Conservation (phyloP, 371 early-diverging fungal species). For the Mucor indicus region DNA sequence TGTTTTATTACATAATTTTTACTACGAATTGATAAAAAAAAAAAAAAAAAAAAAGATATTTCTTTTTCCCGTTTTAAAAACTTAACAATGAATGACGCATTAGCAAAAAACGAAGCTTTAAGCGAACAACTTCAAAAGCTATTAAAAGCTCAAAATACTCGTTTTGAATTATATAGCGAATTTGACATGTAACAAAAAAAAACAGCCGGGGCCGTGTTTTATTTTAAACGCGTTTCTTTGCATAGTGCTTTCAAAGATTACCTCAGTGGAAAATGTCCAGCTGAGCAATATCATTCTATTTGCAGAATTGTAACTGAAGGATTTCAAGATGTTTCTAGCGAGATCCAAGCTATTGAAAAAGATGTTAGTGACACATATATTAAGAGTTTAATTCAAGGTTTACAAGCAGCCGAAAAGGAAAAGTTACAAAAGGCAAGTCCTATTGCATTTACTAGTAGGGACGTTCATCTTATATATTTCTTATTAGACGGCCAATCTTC, state of each 20-base stretch:
- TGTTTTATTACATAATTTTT: no score
- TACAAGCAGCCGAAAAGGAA: conserved; percentile 37
- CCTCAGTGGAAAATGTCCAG: conserved; percentile 28
- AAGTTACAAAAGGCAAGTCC: conserved; percentile 32
- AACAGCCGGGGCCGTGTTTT: no score
- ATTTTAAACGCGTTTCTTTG: background rate
- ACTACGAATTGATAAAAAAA: no score
- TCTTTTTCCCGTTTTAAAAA: no score
- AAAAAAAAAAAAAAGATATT: conserved; percentile 1
- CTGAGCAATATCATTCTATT: conserved; percentile 43
- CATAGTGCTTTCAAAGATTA: conserved; percentile 47
- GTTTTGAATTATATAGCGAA: conserved; percentile 37
- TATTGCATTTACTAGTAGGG: background rate
- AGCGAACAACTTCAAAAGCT: conserved; percentile 24
- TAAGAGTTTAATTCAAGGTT: conserved; percentile 26
- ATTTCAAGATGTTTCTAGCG: conserved; percentile 43
- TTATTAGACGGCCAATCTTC: conserved; percentile 29
- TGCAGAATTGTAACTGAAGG: conserved; percentile 46
- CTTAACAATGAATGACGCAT: conserved; percentile 1
- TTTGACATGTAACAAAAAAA: conserved; percentile 47
- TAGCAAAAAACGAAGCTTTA: conserved; percentile 12
- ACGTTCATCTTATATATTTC: no score
- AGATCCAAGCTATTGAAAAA: conserved; percentile 37
- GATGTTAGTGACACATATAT: conserved; percentile 21
- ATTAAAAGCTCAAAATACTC: conserved; percentile 37